Percentiles rank a stretch among this genome's conserved stretches.
Evolutionary conservation across 768 basidiomycete genomes (phyloP).

Genomic region (Holtermanniella nyarrowii): DNA sequence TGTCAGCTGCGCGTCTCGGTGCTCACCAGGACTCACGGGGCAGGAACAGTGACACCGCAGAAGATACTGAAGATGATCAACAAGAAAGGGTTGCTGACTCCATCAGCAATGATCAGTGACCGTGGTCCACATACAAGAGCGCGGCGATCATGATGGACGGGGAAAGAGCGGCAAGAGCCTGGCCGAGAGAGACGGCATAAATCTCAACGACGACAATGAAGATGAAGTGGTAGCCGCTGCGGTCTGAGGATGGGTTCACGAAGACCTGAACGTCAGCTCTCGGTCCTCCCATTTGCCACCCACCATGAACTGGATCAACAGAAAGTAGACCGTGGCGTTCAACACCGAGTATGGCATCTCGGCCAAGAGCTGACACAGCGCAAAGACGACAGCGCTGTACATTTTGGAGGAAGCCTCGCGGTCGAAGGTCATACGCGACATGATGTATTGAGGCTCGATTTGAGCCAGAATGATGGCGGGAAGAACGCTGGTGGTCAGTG

Average conservation of each 20-base stretch:
- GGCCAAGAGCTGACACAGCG: slow-evolving; percentile 66
- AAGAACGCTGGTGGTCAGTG: too few species aligned
- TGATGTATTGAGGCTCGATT: slow-evolving; percentile 72
- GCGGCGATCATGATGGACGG: slow-evolving; percentile 71
- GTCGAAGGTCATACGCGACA: slow-evolving; percentile 43
- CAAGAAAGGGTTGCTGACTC: slow-evolving; percentile 56
- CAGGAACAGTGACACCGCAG: slow-evolving; percentile 72
- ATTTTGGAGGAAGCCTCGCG: slow-evolving; percentile 70
- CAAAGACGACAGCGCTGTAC: slow-evolving; percentile 76
- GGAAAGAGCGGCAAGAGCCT: slow-evolving; percentile 60
- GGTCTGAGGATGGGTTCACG: neutral
- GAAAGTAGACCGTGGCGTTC: slow-evolving; percentile 67
- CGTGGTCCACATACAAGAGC: slow-evolving; percentile 43
- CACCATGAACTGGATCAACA: slow-evolving; percentile 33
- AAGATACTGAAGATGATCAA: slow-evolving; percentile 54
- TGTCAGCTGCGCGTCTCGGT: neutral
- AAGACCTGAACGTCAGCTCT: neutral
- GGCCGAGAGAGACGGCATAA: slow-evolving; percentile 57
- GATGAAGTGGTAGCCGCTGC: neutral
- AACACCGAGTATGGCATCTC: slow-evolving; percentile 68
- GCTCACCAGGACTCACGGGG: slow-evolving; percentile 23
- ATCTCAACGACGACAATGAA: slow-evolving; percentile 62
- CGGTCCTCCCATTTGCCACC: neutral
- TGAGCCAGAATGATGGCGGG: slow-evolving; percentile 76
- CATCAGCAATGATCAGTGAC: neutral